Evolutionary conservation across 495 filamentous ascomycete genomes (phyloP).

Genomic region (Astrocystis sublimbata): DNA sequence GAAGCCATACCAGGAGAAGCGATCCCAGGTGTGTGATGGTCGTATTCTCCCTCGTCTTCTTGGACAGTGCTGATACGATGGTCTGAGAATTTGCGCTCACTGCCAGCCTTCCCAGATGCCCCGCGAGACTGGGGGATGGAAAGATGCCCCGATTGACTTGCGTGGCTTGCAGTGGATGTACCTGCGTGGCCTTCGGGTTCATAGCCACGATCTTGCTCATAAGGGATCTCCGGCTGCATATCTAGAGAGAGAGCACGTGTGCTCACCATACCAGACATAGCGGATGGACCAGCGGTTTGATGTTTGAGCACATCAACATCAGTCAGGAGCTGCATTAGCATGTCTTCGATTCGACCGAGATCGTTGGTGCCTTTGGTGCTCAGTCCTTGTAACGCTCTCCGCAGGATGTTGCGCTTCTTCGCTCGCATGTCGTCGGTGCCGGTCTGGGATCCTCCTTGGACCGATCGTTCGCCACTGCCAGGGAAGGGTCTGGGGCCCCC

Average conservation of each 20-base stretch:
- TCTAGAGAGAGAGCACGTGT: conserved; percentile 53
- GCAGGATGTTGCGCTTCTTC: conserved; percentile 88
- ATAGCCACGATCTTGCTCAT: conserved; percentile 66
- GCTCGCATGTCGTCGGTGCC: conserved; percentile 72
- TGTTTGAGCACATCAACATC: conserved; percentile 89
- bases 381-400: conserved; percentile 85
- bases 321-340: conserved; percentile 87
- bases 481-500: conserved; percentile 88
- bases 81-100: conserved; percentile 66
- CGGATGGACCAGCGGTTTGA: conserved; percentile 44
- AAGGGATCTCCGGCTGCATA: conserved; percentile 56
- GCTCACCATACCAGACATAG: conserved; percentile 33
- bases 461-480: conserved; percentile 55
- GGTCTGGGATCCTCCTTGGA: conserved; percentile 58
- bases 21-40: too few relatives aligned
- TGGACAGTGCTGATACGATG: conserved; percentile 86
- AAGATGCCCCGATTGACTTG: conserved; percentile 74
- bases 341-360: conserved; percentile 87
- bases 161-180: conserved; percentile 67
- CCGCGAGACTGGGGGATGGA: conserved; percentile 66
- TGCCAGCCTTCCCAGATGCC: conserved; percentile 57
- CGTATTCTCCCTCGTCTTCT: conserved; percentile 74
- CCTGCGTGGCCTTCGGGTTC: conserved; percentile 83
- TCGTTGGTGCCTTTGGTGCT: conserved; percentile 85
- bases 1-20: too few relatives aligned